Conservation (phyloP, 495 filamentous ascomycete genomes). For the Thermochaetoides thermophila region DNA sequence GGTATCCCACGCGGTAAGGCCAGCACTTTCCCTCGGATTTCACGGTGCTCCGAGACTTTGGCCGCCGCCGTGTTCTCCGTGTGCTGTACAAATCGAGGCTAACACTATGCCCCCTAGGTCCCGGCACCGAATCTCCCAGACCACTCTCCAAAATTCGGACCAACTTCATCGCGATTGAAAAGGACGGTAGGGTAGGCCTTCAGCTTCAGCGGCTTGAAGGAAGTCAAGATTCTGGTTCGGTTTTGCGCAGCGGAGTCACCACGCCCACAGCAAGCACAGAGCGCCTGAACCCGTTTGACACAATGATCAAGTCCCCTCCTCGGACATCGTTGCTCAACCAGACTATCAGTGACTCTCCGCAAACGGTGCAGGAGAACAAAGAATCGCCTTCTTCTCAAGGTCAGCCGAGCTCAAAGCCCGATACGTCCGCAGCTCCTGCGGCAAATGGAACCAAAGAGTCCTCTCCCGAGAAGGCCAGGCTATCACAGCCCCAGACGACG, state of each 20-base stretch:
- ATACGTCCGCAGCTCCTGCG: not conserved
- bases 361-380: slow-evolving; percentile 5
- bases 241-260: slow-evolving; percentile 18
- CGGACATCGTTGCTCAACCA: slow-evolving; percentile 19
- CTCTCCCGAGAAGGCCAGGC: slow-evolving; percentile 3
- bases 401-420: slow-evolving; percentile 7
- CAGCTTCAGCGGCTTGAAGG: slow-evolving; percentile 24
- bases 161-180: slow-evolving; percentile 70
- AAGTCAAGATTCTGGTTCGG: slow-evolving; percentile 29
- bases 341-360: slow-evolving; percentile 21
- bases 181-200: slow-evolving; percentile 36
- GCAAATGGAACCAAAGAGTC: slow-evolving; percentile 1
- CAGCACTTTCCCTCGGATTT: slow-evolving; percentile 3
- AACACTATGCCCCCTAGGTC: slow-evolving; percentile 4
- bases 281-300: slow-evolving; percentile 16
- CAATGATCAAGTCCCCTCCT: slow-evolving; percentile 13
- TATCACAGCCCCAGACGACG: slow-evolving; percentile 1
- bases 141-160: slow-evolving; percentile 68
- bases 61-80: not conserved
- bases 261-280: slow-evolving; percentile 19
- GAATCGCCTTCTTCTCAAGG: slow-evolving; percentile 2
- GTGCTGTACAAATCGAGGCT: slow-evolving; percentile 4
- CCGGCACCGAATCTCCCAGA: slow-evolving; percentile 30
- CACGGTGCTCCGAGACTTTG: not conserved
- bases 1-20: slow-evolving; percentile 25